Evolutionary conservation across 164 flowering plant genomes (phyloP).

Genomic region (Litsea cubeba): DNA sequence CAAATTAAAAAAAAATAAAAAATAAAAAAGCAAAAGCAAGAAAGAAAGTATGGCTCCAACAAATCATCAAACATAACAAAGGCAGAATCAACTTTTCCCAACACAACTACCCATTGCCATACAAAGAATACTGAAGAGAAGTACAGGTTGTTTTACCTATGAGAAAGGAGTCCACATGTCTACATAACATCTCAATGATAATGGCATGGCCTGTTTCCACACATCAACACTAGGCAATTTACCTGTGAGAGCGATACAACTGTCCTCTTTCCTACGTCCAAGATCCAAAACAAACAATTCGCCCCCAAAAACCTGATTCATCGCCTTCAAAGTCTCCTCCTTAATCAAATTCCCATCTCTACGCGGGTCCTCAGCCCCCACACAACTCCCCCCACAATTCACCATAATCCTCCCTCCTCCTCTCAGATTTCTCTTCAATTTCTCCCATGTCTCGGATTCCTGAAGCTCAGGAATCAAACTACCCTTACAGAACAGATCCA

Average conservation of each 20-base stretch:
- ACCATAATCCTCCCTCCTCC: conserved; percentile 90
- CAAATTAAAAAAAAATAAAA: too few species aligned
- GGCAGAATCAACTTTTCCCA: not conserved
- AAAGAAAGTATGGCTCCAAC: not conserved
- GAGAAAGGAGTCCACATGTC: conserved; percentile 61
- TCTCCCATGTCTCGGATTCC: conserved; percentile 47
- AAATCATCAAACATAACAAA: not conserved
- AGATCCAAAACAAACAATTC: conserved; percentile 51
- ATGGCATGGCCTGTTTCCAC: conserved; percentile 56
- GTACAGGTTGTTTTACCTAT: conserved; percentile 5
- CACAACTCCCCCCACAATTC: conserved; percentile 91
- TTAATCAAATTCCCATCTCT: conserved; percentile 63
- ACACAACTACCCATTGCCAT: not conserved
- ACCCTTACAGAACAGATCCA: conserved; percentile 56
- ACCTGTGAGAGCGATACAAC: conserved; percentile 74
- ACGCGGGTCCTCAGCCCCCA: conserved; percentile 69
- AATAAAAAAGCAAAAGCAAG: not conserved
- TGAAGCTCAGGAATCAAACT: conserved; percentile 59
- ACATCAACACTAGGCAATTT: conserved; percentile 39
- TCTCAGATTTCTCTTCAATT: conserved; percentile 48
- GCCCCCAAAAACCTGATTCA: conserved; percentile 50
- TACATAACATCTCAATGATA: conserved; percentile 43
- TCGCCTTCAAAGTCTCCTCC: conserved; percentile 70
- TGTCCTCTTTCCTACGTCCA: conserved; percentile 56
- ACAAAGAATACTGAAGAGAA: not conserved